These are phyloP conservation scores for Hirsutella rhossiliensis DNA, from an alignment of 2,329 filamentous ascomycete species.

Conservation along the genomic window DNA sequence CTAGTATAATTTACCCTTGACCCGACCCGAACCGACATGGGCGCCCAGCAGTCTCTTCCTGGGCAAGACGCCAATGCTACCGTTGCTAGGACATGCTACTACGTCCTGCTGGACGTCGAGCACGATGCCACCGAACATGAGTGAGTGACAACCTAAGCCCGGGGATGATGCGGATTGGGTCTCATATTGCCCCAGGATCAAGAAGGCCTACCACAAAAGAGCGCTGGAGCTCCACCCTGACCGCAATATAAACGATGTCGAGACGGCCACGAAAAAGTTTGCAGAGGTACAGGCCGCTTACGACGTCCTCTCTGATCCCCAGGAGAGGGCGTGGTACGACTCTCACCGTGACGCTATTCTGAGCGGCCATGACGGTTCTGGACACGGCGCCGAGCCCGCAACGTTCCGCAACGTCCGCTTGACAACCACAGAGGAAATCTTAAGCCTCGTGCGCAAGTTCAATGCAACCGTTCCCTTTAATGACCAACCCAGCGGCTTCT, in stretches of 20 bases:
- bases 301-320: slow-evolving; percentile 88
- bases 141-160: slow-evolving; percentile 29
- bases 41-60: slow-evolving; percentile 40
- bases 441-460: slow-evolving; percentile 68
- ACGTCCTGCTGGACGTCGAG: slow-evolving; percentile 69
- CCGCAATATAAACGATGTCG: slow-evolving; percentile 78
- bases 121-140: slow-evolving; percentile 69
- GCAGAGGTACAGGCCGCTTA: slow-evolving; percentile 90
- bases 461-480: slow-evolving; percentile 67
- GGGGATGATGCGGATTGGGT: not conserved
- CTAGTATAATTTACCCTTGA: too few relatives aligned
- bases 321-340: slow-evolving; percentile 97
- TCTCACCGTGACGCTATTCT: slow-evolving; percentile 82
- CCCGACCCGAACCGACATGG: slow-evolving; percentile 28
- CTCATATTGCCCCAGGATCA: slow-evolving; percentile 47
- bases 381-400: slow-evolving; percentile 36
- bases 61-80: slow-evolving; percentile 12
- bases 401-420: slow-evolving; percentile 58
- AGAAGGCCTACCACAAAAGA: slow-evolving; percentile 82
- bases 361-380: slow-evolving; percentile 43
- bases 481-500: slow-evolving; percentile 75
- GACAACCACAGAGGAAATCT: slow-evolving; percentile 71
- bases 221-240: slow-evolving; percentile 92
- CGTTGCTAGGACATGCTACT: slow-evolving; percentile 63
- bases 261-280: slow-evolving; percentile 73